phyloP scores from a whole-genome alignment of 169 alveolate species.

The Prorocentrum cordatum region DNA sequence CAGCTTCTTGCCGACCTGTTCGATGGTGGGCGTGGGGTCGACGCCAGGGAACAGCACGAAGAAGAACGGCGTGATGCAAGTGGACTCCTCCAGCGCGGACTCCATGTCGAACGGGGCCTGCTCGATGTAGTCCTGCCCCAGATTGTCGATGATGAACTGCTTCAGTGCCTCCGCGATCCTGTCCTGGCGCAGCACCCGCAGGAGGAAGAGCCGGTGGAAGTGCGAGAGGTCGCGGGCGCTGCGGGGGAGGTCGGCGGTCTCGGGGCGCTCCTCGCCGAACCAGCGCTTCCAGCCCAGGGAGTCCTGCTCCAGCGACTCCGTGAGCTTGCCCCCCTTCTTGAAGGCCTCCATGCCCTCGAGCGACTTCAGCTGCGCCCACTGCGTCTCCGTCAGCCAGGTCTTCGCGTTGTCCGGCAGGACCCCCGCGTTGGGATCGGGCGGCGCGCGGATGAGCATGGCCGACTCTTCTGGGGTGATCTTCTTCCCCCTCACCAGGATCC shows the following conservation, averaged over 20 bases:
- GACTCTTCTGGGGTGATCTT: constrained; percentile 77
- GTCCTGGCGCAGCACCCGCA: constrained; percentile 92
- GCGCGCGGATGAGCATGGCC: constrained; percentile 82
- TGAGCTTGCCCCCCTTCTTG: constrained; percentile 71
- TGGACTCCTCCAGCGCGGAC: constrained; percentile 84
- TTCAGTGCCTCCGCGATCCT: constrained; percentile 89
- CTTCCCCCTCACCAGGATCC: constrained; percentile 29
- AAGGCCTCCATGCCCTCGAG: constrained; percentile 72
- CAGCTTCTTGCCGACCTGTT: constrained; percentile 73
- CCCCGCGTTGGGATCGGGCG: constrained; percentile 83
- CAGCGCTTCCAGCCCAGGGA: constrained; percentile 82
- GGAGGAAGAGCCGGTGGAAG: constrained; percentile 87
- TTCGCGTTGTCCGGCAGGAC: constrained; percentile 84
- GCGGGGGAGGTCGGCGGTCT: constrained; percentile 90
- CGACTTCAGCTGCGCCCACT: constrained; percentile 77
- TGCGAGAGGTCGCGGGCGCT: constrained; percentile 82
- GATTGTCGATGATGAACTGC: constrained; percentile 83
- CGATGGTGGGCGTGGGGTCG: constrained; percentile 89
- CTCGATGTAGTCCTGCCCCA: constrained; percentile 87
- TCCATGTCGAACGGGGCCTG: constrained; percentile 85
- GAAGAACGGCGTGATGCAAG: constrained; percentile 87
- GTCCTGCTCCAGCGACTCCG: constrained; percentile 76
- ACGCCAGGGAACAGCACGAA: constrained; percentile 91
- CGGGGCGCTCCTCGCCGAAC: constrained; percentile 91
- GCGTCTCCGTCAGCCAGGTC: constrained; percentile 81